phyloP scores from a whole-genome alignment of 176 grass and related monocot species.

The Phoenix roebelenii region DNA sequence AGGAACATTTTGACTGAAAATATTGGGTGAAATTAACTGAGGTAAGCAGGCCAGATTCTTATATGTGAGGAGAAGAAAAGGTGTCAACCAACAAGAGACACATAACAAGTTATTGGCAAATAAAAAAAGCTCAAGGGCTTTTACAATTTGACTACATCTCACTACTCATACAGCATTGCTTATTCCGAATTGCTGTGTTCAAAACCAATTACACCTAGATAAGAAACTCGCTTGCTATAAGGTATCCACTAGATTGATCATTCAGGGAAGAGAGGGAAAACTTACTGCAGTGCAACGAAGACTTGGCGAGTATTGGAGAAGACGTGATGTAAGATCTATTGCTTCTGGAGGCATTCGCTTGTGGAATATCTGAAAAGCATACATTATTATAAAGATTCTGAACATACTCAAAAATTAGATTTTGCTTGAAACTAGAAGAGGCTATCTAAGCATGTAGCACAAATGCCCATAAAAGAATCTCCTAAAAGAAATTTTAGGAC shows the following conservation, averaged over 20 bases:
- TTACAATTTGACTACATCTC: too few species aligned
- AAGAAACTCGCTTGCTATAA: not conserved
- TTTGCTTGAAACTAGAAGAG: not conserved
- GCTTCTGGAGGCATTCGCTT: constrained; percentile 58
- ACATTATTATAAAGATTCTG: not conserved
- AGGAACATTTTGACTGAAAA: too few species aligned
- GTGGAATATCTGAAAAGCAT: constrained; percentile 37
- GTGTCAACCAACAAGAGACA: too few species aligned
- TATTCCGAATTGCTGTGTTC: not conserved
- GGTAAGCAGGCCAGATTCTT: too few species aligned
- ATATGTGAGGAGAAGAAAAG: too few species aligned
- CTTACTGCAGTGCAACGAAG: constrained; percentile 46
- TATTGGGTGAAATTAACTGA: too few species aligned
- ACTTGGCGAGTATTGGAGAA: constrained; percentile 56
- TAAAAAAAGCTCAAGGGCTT: too few species aligned
- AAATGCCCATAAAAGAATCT: not conserved
- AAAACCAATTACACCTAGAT: not conserved
- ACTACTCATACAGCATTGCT: not conserved
- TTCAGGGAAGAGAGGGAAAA: constrained; percentile 1
- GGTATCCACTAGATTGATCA: not conserved
- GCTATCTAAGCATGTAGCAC: not conserved
- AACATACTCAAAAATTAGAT: not conserved
- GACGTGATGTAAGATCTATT: constrained; percentile 45
- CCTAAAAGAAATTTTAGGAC: too few species aligned
- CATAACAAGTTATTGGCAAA: too few species aligned